These are phyloP conservation scores for Aspergillus sparsus DNA, from an alignment of 495 filamentous ascomycete genomes.

Conservation along the genomic window DNA sequence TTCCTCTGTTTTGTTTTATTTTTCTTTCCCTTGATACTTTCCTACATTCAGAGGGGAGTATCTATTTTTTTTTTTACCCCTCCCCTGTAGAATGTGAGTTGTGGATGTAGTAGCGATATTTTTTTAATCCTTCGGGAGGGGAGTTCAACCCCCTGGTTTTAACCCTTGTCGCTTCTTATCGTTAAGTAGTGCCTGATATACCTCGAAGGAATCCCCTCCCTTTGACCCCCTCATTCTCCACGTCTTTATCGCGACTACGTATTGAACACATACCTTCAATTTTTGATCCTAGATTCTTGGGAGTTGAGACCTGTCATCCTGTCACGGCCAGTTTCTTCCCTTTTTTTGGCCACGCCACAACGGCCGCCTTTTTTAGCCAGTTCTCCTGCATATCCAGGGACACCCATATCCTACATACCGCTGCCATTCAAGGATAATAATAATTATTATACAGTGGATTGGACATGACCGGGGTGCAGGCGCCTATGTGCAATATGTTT, in stretches of 20 bases:
- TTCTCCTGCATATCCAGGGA: slow-evolving; percentile 9
- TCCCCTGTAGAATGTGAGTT: not conserved
- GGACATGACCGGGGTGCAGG: not conserved
- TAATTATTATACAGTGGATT: not conserved
- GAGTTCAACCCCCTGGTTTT: not conserved
- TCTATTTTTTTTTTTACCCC: not conserved
- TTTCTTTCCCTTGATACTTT: not conserved
- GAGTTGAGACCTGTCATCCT: slow-evolving; percentile 11
- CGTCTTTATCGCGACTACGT: not conserved
- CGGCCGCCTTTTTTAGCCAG: not conserved
- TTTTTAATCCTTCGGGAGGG: not conserved
- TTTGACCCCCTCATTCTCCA: slow-evolving; percentile 1
- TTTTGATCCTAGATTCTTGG: not conserved
- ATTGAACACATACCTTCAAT: not conserved
- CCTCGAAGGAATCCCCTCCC: too few species aligned
- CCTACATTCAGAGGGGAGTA: not conserved
- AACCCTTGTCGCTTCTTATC: slow-evolving; percentile 1
- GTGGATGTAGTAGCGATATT: not conserved
- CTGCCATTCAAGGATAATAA: not conserved
- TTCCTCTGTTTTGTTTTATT: not conserved
- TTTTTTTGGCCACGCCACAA: not conserved
- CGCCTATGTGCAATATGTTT: not conserved
- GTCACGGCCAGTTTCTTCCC: not conserved
- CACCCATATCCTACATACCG: not conserved
- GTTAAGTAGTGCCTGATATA: too few species aligned